These are phyloP conservation scores for Sordariomycetes sp. DNA, from an alignment of 2,329 filamentous ascomycete genomes.

Conservation along the genomic window DNA sequence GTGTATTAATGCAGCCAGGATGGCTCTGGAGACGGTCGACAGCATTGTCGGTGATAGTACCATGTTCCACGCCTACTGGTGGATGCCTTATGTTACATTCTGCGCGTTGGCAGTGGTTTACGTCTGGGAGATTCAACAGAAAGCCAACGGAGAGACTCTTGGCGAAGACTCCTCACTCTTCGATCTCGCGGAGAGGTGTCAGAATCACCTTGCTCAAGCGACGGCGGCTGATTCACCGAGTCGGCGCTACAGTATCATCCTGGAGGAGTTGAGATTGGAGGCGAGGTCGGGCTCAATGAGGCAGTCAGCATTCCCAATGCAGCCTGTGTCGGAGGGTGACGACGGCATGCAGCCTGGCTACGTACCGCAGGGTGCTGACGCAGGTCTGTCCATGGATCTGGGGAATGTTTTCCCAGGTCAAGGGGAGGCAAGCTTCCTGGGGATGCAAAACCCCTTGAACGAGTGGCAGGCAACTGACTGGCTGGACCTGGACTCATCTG, in stretches of 20 bases:
- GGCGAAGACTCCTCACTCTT: conserved; percentile 8
- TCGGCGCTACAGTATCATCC: conserved; percentile 39
- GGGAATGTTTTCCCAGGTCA: too few species aligned
- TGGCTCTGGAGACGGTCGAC: conserved; percentile 32
- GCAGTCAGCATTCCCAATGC: neutral
- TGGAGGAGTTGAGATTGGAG: conserved; percentile 34
- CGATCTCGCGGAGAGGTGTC: conserved; percentile 23
- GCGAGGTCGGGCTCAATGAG: conserved; percentile 2
- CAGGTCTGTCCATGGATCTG: too few species aligned
- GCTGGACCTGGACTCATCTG: conserved; percentile 18
- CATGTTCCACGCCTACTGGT: conserved; percentile 40
- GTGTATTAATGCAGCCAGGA: conserved; percentile 37
- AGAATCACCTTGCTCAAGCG: conserved; percentile 29
- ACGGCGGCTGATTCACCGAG: conserved; percentile 30
- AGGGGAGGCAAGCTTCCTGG: neutral
- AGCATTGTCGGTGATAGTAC: conserved; percentile 24
- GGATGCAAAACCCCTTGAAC: conserved; percentile 6
- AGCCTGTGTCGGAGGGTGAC: neutral
- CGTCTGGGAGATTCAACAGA: conserved; percentile 32
- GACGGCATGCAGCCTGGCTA: too few species aligned
- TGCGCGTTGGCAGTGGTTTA: conserved; percentile 45
- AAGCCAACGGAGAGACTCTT: conserved; percentile 2
- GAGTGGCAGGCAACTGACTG: conserved; percentile 20
- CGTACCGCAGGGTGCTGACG: too few species aligned
- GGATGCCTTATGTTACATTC: conserved; percentile 43